phyloP scores from a whole-genome alignment of 2,329 filamentous ascomycete species.

The Paecilomyces variotii region DNA sequence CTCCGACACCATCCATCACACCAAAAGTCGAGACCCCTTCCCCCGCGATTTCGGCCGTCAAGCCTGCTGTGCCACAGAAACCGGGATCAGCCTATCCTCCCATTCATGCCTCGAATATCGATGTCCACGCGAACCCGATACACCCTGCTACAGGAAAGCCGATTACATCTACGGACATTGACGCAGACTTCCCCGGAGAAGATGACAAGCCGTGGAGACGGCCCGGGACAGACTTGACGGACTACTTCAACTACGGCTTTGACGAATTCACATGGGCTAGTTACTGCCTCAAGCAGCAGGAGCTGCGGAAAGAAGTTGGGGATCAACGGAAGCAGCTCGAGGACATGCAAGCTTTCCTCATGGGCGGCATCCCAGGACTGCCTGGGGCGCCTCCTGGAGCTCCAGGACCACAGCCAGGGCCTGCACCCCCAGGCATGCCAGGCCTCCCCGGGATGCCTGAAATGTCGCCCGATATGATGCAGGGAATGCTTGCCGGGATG shows the following conservation, averaged over 20 bases:
- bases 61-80: constrained; percentile 37
- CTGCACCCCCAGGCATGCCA: constrained; percentile 25
- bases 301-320: constrained; percentile 65
- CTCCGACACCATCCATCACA: constrained; percentile 25
- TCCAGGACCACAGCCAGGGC: constrained; percentile 18
- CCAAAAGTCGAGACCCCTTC: constrained; percentile 25
- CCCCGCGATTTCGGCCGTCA: constrained; percentile 23
- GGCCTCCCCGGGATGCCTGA: constrained; percentile 41
- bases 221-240: constrained; percentile 86
- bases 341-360: constrained; percentile 54
- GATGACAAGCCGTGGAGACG: constrained; percentile 88
- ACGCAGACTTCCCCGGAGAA: constrained; percentile 62
- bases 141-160: constrained; percentile 70
- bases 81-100: constrained; percentile 59
- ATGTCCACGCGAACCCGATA: constrained; percentile 73
- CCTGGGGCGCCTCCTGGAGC: constrained; percentile 23
- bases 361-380: constrained; percentile 41
- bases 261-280: constrained; percentile 97
- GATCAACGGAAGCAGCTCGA: constrained; percentile 67
- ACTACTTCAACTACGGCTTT: constrained; percentile 99
- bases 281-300: constrained; percentile 83
- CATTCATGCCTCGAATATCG: constrained; percentile 67
- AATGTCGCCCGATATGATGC: constrained; percentile 49
- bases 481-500: constrained; percentile 50
- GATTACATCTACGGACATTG: constrained; percentile 70